A percentile compares a stretch with the other conserved stretches of the same genome.
These are phyloP conservation scores for Chlorella sp. DNA, from an alignment of 139 green algal genomes.

Conservation along the genomic window DNA sequence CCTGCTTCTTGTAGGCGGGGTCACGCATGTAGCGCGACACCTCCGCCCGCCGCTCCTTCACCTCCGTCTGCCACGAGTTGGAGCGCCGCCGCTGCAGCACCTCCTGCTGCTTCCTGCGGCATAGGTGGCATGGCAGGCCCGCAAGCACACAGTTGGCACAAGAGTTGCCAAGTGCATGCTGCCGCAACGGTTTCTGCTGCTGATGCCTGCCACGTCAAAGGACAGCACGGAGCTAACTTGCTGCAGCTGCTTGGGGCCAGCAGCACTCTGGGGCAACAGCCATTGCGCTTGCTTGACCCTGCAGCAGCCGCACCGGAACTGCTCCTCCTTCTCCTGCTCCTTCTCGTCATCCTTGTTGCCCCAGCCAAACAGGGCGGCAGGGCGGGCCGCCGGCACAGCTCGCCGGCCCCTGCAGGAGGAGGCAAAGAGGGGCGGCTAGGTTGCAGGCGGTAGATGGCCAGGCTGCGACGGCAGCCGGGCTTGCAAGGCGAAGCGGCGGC, in stretches of 20 bases:
- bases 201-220: too few relatives aligned
- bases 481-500: too few relatives aligned
- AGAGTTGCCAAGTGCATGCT: too few relatives aligned
- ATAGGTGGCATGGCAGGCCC: too few relatives aligned
- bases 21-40: conserved; percentile 30
- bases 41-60: conserved; percentile 51
- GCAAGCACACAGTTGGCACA: too few relatives aligned
- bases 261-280: too few relatives aligned
- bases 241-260: conserved; percentile 39
- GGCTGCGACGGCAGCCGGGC: neutral
- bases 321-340: conserved; percentile 46
- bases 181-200: too few relatives aligned
- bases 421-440: neutral
- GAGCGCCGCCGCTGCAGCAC: conserved; percentile 49
- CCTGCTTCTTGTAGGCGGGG: conserved; percentile 63
- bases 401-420: neutral
- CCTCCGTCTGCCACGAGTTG: conserved; percentile 58
- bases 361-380: conserved; percentile 26
- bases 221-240: too few relatives aligned
- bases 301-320: neutral
- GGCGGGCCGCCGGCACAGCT: neutral
- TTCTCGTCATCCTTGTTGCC: conserved; percentile 22
- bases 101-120: conserved; percentile 43
- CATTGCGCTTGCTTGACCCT: too few relatives aligned
- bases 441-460: neutral